Percentiles rank a stretch among this genome's conserved stretches.
Conservation (phyloP, 148 eudicot genomes). For the Vaccinium vitisidaea region DNA sequence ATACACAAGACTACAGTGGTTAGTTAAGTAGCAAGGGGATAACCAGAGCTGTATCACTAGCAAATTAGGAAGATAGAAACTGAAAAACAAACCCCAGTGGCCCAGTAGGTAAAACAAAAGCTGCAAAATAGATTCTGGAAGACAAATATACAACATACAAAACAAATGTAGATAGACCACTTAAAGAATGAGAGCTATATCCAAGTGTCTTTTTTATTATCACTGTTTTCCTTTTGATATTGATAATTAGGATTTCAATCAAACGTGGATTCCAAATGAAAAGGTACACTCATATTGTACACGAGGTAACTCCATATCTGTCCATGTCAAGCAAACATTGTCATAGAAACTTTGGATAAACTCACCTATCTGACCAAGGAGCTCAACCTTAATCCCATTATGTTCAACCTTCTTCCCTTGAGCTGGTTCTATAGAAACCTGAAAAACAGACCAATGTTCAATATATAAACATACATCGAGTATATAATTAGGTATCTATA, state of each 20-base stretch:
- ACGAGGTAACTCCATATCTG: neutral
- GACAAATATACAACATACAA: neutral
- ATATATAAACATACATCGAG: neutral
- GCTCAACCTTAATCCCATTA: constrained; percentile 94
- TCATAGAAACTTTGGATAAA: neutral
- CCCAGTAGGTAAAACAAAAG: neutral
- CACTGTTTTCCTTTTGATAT: neutral
- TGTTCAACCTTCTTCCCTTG: constrained; percentile 97
- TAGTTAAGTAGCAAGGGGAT: neutral
- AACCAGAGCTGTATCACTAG: neutral
- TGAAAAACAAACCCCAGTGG: neutral
- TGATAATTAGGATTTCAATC: neutral
- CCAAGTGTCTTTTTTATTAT: neutral
- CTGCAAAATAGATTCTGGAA: neutral
- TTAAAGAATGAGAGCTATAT: neutral
- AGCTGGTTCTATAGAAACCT: constrained; percentile 86
- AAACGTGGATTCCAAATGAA: neutral
- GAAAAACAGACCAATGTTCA: constrained; percentile 13
- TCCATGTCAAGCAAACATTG: neutral
- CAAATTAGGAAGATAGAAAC: neutral
- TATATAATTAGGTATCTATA: neutral
- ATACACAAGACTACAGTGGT: neutral
- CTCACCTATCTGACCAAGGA: constrained; percentile 97
- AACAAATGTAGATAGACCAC: neutral
- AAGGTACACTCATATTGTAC: neutral